phyloP scores from a whole-genome alignment of 1,284 basidiomycete species.

The Trametes polyzona region DNA sequence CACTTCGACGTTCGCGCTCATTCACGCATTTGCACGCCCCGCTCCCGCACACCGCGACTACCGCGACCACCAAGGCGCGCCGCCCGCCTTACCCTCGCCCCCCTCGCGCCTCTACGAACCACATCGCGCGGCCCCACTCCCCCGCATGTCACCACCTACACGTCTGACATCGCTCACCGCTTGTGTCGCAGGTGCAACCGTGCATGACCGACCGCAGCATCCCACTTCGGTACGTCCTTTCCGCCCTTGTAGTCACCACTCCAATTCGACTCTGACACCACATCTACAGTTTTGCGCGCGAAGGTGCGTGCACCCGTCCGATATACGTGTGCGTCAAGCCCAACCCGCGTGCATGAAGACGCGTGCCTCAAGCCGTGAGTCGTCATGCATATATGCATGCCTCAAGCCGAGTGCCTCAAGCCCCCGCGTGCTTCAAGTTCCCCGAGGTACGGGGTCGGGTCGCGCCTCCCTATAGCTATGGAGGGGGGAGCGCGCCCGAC shows the following conservation, averaged over 20 bases:
- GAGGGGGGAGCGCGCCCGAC: neutral
- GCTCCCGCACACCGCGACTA: too few relatives aligned
- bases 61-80: too few relatives aligned
- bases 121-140: too few relatives aligned
- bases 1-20: too few relatives aligned
- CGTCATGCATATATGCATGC: neutral
- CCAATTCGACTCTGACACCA: neutral
- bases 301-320: neutral
- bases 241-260: neutral
- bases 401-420: neutral
- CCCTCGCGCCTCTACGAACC: too few relatives aligned
- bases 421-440: neutral
- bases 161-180: neutral
- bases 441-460: neutral
- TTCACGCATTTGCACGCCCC: too few relatives aligned
- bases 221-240: neutral
- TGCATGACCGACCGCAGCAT: too few relatives aligned
- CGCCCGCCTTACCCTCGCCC: too few relatives aligned
- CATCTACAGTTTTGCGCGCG: neutral
- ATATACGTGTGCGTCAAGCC: neutral
- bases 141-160: too few relatives aligned
- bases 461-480: too few relatives aligned
- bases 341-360: neutral
- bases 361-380: too few relatives aligned
- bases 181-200: too few relatives aligned